phyloP scores from a whole-genome alignment of 495 filamentous ascomycete species.

The Trichocladium uniseriatum region DNA sequence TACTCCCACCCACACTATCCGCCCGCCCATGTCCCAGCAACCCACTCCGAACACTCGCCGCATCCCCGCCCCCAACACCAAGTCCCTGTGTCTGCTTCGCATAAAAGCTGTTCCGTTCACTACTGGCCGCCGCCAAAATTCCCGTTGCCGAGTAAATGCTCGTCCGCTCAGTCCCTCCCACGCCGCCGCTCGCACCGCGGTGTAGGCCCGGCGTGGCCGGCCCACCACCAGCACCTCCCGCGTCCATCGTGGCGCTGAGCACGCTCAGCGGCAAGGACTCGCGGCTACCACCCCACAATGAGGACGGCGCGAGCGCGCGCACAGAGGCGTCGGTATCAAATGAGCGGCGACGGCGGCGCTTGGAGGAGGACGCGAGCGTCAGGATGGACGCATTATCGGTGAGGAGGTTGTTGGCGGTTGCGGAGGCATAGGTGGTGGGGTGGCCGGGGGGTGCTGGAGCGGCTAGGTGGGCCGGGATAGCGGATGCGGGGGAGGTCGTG shows the following conservation, averaged over 20 bases:
- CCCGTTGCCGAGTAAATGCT: slow-evolving; percentile 82
- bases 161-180: slow-evolving; percentile 68
- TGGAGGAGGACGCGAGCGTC: slow-evolving; percentile 92
- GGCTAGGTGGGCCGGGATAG: slow-evolving; percentile 66
- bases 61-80: slow-evolving; percentile 59
- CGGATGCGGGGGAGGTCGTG: slow-evolving; percentile 58
- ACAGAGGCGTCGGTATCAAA: slow-evolving; percentile 95
- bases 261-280: slow-evolving; percentile 86
- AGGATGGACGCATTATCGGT: slow-evolving; percentile 94
- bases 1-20: slow-evolving; percentile 74
- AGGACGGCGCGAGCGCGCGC: slow-evolving; percentile 83
- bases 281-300: slow-evolving; percentile 78
- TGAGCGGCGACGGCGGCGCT: slow-evolving; percentile 76
- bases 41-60: slow-evolving; percentile 69
- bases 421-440: slow-evolving; percentile 74
- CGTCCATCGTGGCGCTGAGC: slow-evolving; percentile 65
- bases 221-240: neutral
- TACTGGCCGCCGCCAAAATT: slow-evolving; percentile 39
- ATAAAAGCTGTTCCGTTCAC: slow-evolving; percentile 77
- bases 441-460: slow-evolving; percentile 42
- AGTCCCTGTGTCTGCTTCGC: slow-evolving; percentile 46
- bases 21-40: slow-evolving; percentile 65
- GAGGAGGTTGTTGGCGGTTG: slow-evolving; percentile 84
- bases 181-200: slow-evolving; percentile 52
- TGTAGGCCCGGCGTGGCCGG: slow-evolving; percentile 37